Conservation (phyloP, 495 filamentous ascomycete species). For the Talaromyces adpressus region DNA sequence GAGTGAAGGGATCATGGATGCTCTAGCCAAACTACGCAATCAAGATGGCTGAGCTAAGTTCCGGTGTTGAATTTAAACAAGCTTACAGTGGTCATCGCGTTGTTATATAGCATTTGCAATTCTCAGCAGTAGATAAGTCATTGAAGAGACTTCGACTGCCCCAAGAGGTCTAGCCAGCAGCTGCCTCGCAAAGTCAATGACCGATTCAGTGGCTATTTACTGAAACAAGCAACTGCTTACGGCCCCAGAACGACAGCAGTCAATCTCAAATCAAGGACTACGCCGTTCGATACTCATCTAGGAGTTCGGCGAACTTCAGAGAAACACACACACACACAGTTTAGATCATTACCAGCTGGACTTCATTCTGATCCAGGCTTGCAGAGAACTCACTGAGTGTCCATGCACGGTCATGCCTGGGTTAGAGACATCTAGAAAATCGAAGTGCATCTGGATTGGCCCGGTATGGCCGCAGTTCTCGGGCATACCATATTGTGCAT, state of each 20-base stretch:
- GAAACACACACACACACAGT: neutral
- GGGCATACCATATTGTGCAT: neutral
- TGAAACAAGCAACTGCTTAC: neutral
- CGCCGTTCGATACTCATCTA: neutral
- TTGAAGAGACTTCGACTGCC: neutral
- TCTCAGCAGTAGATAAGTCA: neutral
- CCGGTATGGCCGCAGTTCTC: neutral
- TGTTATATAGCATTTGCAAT: neutral
- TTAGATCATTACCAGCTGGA: neutral
- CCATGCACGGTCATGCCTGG: neutral
- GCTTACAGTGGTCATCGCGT: neutral
- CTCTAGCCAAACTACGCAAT: constrained; percentile 46
- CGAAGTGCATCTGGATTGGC: neutral
- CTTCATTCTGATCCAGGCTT: neutral
- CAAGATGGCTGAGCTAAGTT: constrained; percentile 10
- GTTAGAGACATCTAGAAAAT: neutral
- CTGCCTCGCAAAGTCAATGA: neutral
- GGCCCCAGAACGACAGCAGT: neutral
- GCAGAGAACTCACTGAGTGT: neutral
- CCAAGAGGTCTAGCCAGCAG: neutral
- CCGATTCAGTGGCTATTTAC: neutral
- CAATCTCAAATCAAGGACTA: neutral
- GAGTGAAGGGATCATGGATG: constrained; percentile 49
- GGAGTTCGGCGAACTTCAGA: neutral
- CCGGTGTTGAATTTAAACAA: neutral